These are phyloP conservation scores for Penicillium roqueforti DNA, from an alignment of 495 filamentous ascomycete genomes.

Conservation along the genomic window DNA sequence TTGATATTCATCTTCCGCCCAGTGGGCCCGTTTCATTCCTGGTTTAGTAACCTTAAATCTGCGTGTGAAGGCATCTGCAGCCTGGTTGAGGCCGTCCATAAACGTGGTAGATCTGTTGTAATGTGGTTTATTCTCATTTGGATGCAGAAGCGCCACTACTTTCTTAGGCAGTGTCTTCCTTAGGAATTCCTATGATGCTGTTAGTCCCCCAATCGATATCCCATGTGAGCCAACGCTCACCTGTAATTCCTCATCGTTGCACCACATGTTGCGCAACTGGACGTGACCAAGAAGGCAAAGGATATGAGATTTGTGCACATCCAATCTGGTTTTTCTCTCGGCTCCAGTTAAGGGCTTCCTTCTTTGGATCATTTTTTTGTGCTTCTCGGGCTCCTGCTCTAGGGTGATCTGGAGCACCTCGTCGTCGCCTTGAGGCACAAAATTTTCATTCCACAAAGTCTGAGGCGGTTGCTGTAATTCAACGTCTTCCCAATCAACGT, in stretches of 20 bases:
- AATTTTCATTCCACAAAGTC: conserved; percentile 23
- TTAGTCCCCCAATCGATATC: conserved; percentile 1
- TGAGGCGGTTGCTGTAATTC: conserved; percentile 43
- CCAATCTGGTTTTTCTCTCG: conserved; percentile 67
- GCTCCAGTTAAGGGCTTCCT: conserved; percentile 61
- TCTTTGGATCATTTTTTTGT: conserved; percentile 32
- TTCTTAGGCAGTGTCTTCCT: conserved; percentile 58
- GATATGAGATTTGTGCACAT: conserved; percentile 82
- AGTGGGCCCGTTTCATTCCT: conserved; percentile 65
- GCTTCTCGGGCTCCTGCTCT: conserved; percentile 38
- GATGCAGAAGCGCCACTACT: conserved; percentile 58
- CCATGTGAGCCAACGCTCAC: conserved; percentile 25
- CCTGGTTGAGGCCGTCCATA: conserved; percentile 69
- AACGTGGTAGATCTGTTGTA: conserved; percentile 68
- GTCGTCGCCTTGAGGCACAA: conserved; percentile 24
- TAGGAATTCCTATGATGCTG: conserved; percentile 41
- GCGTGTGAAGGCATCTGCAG: conserved; percentile 58
- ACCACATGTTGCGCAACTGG: conserved; percentile 77
- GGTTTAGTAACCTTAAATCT: conserved; percentile 66
- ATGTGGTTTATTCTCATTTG: conserved; percentile 59
- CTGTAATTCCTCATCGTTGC: conserved; percentile 70
- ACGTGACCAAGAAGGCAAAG: conserved; percentile 76
- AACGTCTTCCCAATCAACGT: conserved; percentile 71
- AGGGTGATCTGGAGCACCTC: conserved; percentile 56
- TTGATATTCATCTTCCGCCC: conserved; percentile 61